phyloP scores from a whole-genome alignment of 2,329 filamentous ascomycete genomes.

The Penicillium sumatraense region DNA sequence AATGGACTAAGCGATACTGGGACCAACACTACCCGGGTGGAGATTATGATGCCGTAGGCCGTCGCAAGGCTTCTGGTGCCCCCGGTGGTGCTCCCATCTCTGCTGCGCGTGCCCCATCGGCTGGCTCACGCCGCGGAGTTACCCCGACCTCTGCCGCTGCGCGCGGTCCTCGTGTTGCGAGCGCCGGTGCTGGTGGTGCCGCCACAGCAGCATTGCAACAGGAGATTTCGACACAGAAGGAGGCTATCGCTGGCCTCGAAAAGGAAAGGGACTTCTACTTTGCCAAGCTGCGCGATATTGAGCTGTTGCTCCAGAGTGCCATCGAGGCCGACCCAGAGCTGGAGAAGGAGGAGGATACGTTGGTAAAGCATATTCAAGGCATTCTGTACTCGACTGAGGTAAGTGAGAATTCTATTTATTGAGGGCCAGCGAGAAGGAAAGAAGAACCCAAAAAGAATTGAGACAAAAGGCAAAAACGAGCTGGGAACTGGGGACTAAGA shows the following conservation, averaged over 20 bases:
- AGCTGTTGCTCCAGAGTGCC: conserved; percentile 89
- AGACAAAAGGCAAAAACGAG: neutral
- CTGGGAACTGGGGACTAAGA: too few species aligned
- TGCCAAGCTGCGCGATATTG: conserved; percentile 96
- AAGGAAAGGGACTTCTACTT: conserved; percentile 99
- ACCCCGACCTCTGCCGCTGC: conserved; percentile 63
- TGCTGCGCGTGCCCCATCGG: conserved; percentile 49
- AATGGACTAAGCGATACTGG: conserved; percentile 97
- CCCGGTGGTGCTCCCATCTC: conserved; percentile 46
- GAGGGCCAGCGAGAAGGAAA: neutral
- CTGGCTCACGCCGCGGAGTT: conserved; percentile 59
- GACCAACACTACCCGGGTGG: conserved; percentile 97
- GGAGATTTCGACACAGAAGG: conserved; percentile 88
- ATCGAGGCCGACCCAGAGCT: conserved; percentile 91
- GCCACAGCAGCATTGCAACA: conserved; percentile 74
- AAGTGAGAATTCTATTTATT: conserved; percentile 21
- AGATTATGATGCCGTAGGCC: conserved; percentile 88
- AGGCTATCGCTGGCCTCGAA: conserved; percentile 92
- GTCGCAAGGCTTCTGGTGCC: conserved; percentile 77
- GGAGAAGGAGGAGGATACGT: conserved; percentile 88
- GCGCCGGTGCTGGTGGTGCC: conserved; percentile 49
- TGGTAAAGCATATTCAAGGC: conserved; percentile 94
- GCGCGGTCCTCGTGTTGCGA: conserved; percentile 50
- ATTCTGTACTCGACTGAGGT: conserved; percentile 97
- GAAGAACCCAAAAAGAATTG: neutral